Conservation (phyloP, 352 stramenopile species). For the Halophytophthora polymorphica region DNA sequence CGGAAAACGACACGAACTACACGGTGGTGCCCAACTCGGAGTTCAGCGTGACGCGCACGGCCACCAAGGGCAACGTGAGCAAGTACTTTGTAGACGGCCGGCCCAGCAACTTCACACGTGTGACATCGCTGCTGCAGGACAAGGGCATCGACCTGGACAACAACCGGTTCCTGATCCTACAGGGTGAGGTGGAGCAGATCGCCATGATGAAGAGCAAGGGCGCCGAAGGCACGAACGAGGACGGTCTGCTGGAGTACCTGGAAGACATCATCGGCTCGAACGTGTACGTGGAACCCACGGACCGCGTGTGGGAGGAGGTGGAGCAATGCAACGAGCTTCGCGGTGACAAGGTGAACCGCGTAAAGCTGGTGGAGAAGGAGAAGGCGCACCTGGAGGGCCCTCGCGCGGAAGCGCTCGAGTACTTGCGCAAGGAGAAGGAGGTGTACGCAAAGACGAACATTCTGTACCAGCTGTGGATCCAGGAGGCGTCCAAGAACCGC, state of each 20-base stretch:
- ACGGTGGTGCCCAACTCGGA: conserved; percentile 88
- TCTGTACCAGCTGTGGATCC: conserved; percentile 94
- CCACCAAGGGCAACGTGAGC: conserved; percentile 93
- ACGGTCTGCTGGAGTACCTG: conserved; percentile 99
- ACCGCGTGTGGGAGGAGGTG: conserved; percentile 91
- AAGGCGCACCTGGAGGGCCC: conserved; percentile 92
- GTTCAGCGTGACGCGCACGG: conserved; percentile 92
- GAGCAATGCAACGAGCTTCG: conserved; percentile 91
- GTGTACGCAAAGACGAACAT: conserved; percentile 96
- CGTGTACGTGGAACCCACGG: conserved; percentile 95
- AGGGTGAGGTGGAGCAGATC: conserved; percentile 97
- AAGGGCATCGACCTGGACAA: conserved; percentile 99
- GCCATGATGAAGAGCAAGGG: conserved; percentile 99
- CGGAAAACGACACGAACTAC: conserved; percentile 89
- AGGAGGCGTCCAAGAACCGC: conserved; percentile 78
- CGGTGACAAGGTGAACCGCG: conserved; percentile 95
- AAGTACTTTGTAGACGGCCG: conserved; percentile 97
- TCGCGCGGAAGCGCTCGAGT: conserved; percentile 93
- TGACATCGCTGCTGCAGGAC: conserved; percentile 91
- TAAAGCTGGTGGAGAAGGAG: conserved; percentile 99
- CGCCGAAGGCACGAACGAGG: conserved; percentile 89
- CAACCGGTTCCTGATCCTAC: conserved; percentile 99
- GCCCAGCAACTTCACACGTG: conserved; percentile 92
- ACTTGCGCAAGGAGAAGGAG: conserved; percentile 94
- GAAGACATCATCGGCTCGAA: conserved; percentile 99